phyloP scores from a whole-genome alignment of 2,329 filamentous ascomycete species.

The Mollisiaceae sp. region DNA sequence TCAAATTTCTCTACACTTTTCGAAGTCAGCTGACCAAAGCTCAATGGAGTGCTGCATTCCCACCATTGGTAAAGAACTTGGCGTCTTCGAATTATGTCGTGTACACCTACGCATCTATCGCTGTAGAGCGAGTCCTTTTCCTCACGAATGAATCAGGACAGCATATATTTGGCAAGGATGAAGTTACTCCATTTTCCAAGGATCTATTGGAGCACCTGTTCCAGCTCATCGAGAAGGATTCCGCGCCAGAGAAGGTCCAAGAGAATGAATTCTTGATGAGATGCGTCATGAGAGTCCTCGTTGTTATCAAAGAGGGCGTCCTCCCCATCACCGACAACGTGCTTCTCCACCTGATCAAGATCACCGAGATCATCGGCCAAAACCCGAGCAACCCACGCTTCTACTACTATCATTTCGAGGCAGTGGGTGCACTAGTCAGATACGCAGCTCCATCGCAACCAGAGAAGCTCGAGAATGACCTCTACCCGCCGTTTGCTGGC shows the following conservation, averaged over 20 bases:
- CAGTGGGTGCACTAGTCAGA: slow-evolving; percentile 84
- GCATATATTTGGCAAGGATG: slow-evolving; percentile 78
- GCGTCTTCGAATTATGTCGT: slow-evolving; percentile 92
- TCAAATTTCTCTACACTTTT: slow-evolving; percentile 98
- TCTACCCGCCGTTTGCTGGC: slow-evolving; percentile 83
- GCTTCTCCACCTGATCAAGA: slow-evolving; percentile 83
- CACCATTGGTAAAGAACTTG: slow-evolving; percentile 88
- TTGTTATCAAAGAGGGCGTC: slow-evolving; percentile 87
- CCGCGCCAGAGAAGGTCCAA: slow-evolving; percentile 88
- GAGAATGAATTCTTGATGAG: slow-evolving; percentile 99
- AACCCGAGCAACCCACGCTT: slow-evolving; percentile 98
- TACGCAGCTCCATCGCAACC: slow-evolving; percentile 73
- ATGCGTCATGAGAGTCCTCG: slow-evolving; percentile 95
- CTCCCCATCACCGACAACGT: slow-evolving; percentile 75
- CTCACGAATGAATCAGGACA: slow-evolving; percentile 77
- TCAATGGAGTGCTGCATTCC: slow-evolving; percentile 89
- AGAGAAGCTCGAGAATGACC: slow-evolving; percentile 74
- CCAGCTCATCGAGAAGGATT: slow-evolving; percentile 84
- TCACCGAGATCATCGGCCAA: slow-evolving; percentile 88
- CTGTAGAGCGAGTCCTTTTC: slow-evolving; percentile 90
- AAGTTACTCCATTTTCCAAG: slow-evolving; percentile 81
- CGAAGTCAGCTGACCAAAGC: slow-evolving; percentile 90
- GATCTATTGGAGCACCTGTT: slow-evolving; percentile 91
- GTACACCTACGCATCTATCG: slow-evolving; percentile 96
- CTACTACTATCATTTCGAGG: slow-evolving; percentile 98